Conservation (phyloP, 805 yeast genomes). For the Jamesozyma gamospora region DNA sequence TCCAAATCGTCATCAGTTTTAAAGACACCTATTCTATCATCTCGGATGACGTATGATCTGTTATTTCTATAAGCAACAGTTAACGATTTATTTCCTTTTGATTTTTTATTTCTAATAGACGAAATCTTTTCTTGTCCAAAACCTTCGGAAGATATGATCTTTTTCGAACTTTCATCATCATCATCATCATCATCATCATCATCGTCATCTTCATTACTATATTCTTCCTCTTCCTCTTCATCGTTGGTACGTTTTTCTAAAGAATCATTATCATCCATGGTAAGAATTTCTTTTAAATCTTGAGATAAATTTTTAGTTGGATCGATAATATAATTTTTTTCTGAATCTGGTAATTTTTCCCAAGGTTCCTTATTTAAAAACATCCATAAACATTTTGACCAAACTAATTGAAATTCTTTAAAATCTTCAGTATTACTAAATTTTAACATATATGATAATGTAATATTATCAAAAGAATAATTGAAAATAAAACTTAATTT, state of each 20-base stretch:
- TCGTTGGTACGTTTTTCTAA: conserved; percentile 10
- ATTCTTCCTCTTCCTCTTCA: conserved; percentile 19
- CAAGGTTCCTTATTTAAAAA: conserved; percentile 41
- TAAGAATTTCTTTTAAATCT: conserved; percentile 28
- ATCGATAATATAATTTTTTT: conserved; percentile 47
- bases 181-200: conserved; percentile 27
- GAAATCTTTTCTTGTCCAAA: conserved; percentile 7
- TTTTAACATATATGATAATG: conserved; percentile 54
- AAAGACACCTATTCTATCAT: conserved; percentile 72
- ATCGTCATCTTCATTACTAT: conserved; percentile 24
- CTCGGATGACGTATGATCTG: conserved; percentile 71
- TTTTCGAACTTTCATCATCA: conserved; percentile 27
- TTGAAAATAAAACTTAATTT: conserved; percentile 53
- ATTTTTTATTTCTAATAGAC: conserved; percentile 10
- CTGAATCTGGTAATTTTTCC: conserved; percentile 34
- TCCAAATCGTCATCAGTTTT: conserved; percentile 42
- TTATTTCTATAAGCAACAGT: conserved; percentile 63
- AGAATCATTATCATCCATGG: conserved; percentile 19
- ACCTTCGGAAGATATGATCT: conserved; percentile 14
- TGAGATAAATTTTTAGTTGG: conserved; percentile 37
- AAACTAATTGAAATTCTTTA: conserved; percentile 41
- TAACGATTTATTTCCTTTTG: conserved; percentile 47
- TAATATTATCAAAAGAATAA: conserved; percentile 32
- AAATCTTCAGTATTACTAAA: conserved; percentile 37
- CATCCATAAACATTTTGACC: conserved; percentile 55